Base-by-base conservation (phyloP, 306 rosid species). In the Cucurbita moschata region DNA sequence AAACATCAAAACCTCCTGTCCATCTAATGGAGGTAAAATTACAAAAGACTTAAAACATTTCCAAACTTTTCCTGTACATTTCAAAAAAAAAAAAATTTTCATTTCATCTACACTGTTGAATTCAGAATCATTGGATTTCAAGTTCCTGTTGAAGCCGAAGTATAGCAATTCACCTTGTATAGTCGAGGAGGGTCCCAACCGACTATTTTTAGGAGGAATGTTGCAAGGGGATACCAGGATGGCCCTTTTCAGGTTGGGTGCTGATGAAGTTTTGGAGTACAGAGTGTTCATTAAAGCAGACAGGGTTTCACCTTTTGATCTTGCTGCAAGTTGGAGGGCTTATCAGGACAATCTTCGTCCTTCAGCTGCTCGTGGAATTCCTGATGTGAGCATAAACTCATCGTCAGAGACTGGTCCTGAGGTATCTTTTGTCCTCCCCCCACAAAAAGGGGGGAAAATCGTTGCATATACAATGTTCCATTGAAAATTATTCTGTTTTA, bases 261-360 rank as follows among this genome's bases (percentile, higher is more conserved):
- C 42, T 8, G 96, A 81, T 7, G 99, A 87, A 50, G 77, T 85
- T 79, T 85, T 91, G 6, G 97, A 94, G 89, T 91, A 86, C 76
- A 87, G 83, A 73, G 97, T 94, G 47, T 86, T 88, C 83, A 89
- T 89, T 61, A 88, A 85, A 76, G 97, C 99, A 19, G 88, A 87
- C 74, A 86, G 92, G 84, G 99, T 94, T 73, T 94, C 99, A 16
- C 99, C 99, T 9, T 89, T 94, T 81, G 97, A 94, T 77, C 99
- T 94, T 77, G 99, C 99, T 1, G 99, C 97, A 44, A 94, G 99
- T 85, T 94, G 99, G 99, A 89, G 99, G 83, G 97, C 99, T 68
- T 94, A 94, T 78, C 89, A 85, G 77, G 99, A 89, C 74, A 94
- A 94, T 72, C 88, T 94, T 46, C 89, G 99, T 78, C 92, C 97